These are phyloP conservation scores for Pseudogymnoascus sp. DNA, from an alignment of 2,329 filamentous ascomycete species.

Conservation along the genomic window DNA sequence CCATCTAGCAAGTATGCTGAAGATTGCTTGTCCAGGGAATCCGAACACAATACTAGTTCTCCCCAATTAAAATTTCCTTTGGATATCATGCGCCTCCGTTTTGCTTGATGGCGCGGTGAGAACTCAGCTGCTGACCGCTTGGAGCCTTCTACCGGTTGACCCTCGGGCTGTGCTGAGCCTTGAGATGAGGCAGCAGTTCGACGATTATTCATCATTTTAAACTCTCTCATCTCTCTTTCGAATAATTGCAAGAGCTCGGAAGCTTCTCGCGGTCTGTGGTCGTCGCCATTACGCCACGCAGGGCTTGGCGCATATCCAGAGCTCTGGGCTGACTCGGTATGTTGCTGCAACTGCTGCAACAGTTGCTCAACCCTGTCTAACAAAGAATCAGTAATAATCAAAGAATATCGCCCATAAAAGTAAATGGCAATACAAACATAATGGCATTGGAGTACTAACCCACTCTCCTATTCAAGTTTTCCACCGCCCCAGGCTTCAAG, in stretches of 20 bases:
- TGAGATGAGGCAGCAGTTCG: background rate
- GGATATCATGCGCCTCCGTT: conserved; percentile 6
- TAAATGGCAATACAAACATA: background rate
- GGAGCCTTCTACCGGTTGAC: background rate
- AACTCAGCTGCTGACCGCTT: conserved; percentile 3
- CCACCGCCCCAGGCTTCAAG: conserved; percentile 31
- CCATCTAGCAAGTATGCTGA: conserved; percentile 21
- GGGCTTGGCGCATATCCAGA: background rate
- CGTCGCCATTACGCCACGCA: background rate
- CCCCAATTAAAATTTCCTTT: background rate
- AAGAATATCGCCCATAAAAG: conserved; percentile 14
- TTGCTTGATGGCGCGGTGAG: background rate
- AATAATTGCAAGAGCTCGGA: background rate
- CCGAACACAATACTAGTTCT: conserved; percentile 4
- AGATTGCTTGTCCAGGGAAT: conserved; percentile 10
- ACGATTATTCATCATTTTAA: background rate
- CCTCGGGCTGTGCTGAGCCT: background rate
- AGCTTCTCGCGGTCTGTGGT: background rate
- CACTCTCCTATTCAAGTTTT: conserved; percentile 29
- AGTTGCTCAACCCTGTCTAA: conserved; percentile 17
- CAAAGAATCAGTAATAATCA: conserved; percentile 16
- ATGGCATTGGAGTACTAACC: conserved; percentile 16
- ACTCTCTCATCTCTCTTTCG: background rate
- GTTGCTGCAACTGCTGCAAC: conserved; percentile 9
- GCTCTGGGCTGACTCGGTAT: background rate